Base-by-base conservation (phyloP, 2,329 filamentous ascomycete genomes). In the Dactylonectria estremocensis region DNA sequence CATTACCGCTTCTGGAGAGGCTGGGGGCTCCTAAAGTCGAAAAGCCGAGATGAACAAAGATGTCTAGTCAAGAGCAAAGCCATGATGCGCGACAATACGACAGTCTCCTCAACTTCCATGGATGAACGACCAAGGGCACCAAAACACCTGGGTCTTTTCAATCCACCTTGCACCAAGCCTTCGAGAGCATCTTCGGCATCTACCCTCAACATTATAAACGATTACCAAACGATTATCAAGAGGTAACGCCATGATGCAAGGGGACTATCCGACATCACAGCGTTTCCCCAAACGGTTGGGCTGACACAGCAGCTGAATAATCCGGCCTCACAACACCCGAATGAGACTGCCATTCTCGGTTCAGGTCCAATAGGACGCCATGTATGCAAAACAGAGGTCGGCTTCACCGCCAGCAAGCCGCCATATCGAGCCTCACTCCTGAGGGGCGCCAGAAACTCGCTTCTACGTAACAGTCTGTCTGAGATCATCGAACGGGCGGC, bases 1-100 rank as follows among this genome's bases (percentile, higher is more conserved):
- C 78, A 45, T 40, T 85, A 20, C 76, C 77, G 1, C 46, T 77
- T 37, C n/a, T 72, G 28, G 46, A 69, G 35, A 71, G 52, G 57
- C 18, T 20, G 22, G 43, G 55, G 6, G 22, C 28, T 7, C 9
- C 14, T 10, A n/a, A 53, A 11, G 50, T 5, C 14, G 50, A 53
- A 35, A 31, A n/a, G 31, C 50, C 28, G n/a, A 35, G 50, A 53
- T 35, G 31, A 31, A 33, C 16, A 8, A n/a, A 18, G 4, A 20
- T 9, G 18, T 9, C 16, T 8, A n/a, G 5, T 7, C 40, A n/a
- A 9, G 4, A n/a, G 40, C 16, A n/a, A 18, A n/a, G 8, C 14
- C 14, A 43, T n/a, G 16, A 43, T n/a, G 4, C 24, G 24, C 24
- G 24, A 28, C 24, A 40, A 40, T 10, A 46, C 40, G 45, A 20